phyloP scores from a whole-genome alignment of 305 asterid species.

The Fraxinus sp. region DNA sequence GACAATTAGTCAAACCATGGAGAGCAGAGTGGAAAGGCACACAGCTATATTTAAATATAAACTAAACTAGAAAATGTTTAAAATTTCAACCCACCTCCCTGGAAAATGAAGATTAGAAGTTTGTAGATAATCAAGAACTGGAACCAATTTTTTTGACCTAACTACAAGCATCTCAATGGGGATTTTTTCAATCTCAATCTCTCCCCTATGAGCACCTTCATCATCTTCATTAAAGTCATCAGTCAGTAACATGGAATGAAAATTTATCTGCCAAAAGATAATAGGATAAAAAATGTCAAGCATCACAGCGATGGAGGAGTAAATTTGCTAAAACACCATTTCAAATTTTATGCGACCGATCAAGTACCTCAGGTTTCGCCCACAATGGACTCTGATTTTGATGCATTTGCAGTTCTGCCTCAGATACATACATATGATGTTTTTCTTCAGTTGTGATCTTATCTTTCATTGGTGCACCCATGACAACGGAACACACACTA shows the following conservation, averaged over 20 bases:
- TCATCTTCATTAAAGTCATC: constrained; percentile 37
- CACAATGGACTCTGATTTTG: constrained; percentile 60
- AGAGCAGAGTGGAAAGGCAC: not conserved
- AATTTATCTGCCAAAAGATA: constrained; percentile 52
- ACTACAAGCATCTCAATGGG: constrained; percentile 61
- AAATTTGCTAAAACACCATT: constrained; percentile 4
- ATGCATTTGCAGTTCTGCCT: constrained; percentile 87
- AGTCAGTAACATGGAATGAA: constrained; percentile 48
- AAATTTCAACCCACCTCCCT: constrained; percentile 33
- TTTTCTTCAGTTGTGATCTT: constrained; percentile 46
- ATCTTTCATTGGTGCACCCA: constrained; percentile 27
- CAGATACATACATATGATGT: constrained; percentile 73
- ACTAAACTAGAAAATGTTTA: not conserved
- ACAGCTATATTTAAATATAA: not conserved
- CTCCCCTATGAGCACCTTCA: constrained; percentile 53
- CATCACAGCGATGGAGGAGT: constrained; percentile 14
- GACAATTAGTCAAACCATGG: not conserved
- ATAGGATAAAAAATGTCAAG: constrained; percentile 15
- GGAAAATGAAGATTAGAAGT: constrained; percentile 31
- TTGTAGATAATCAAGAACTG: constrained; percentile 67
- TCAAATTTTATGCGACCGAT: constrained; percentile 7
- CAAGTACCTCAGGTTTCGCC: constrained; percentile 69
- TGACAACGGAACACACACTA: constrained; percentile 20
- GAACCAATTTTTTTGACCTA: constrained; percentile 71
- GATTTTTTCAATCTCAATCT: constrained; percentile 71